Evolutionary conservation across 202 grass and related monocot genomes (phyloP), one percentile per base, ranked within the genome.

Genomic region (Thinopyrum obtusiflorum): DNA sequence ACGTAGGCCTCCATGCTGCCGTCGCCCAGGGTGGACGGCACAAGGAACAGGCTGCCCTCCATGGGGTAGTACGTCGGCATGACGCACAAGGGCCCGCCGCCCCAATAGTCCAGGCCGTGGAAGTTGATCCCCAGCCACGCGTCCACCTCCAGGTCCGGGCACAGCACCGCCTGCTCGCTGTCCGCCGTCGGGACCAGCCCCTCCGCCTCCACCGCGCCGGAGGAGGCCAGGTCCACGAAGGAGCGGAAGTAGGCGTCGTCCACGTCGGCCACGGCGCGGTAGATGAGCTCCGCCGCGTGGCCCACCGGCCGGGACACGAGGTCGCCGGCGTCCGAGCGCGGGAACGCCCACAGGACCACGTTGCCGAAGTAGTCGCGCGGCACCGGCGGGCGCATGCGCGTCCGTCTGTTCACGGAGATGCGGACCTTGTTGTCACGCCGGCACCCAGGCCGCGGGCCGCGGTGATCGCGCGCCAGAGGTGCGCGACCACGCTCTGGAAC

Each of bases 341-440:
- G 89, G 60, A 90, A 91, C 11, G 94, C 94, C 94, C 94, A 97
- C 11, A 97, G 86, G 1, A 97, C 89, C 60, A 93, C 40, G 80
- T 97, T 97, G 80, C 94, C 94, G 21, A 90, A 90, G 87, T 86
- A 94, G 27, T 76, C 86, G 6, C 35, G 61, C 39, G 91, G 81
- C 9, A 92, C 83, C 6, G 69, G 64, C 2, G 88, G 89, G 0
- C 26, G 78, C 71, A 90, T 44, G 28, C 94, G 85, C 11, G 13
- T 0, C 33, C 92, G 83, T 2, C 92, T 92, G 77, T 94, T 82
- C 37, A 97, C 92, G 1, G 94, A 89, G 13, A 97, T 85, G 44
- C 85, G 83, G 6, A 94, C n/a, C 57, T 12, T 51, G 10, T 89
- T 26, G 80, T 65, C 20, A 87, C 61, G 40, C 67, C 61, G 15